Base-by-base conservation (phyloP, 2,329 filamentous ascomycete species). In the Phialocephala subalpina region DNA sequence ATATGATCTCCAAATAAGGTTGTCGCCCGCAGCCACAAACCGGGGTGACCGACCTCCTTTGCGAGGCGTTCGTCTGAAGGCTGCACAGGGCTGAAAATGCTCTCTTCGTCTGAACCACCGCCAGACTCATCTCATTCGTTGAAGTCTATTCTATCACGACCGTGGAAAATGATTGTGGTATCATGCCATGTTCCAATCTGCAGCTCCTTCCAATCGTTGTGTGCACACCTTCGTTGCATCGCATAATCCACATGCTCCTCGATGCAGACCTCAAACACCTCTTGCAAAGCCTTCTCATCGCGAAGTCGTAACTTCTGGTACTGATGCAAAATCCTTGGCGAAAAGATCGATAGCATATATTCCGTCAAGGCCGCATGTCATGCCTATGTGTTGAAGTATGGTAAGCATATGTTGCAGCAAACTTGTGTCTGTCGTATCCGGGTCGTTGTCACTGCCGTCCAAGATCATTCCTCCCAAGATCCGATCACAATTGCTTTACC, bases 401-500 rank as follows among this genome's bases (percentile, higher is more conserved):
- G 53, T 63, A 63, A 63, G 53, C 29, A 29, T 20, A 22, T 22
- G 18, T 38, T 27, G 3, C 33, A 22, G 33, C 27, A 38, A 38
- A 18, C 6, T 38, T 22, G 22, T n/a, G 2, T 57, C 52, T 22
- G 5, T 6, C 29, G 9, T 2, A 12, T 35, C 52, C 18, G 18
- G 33, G 7, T n/a, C n/a, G 27, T 56, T 57, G n/a, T 22, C 36
- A 16, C 12, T 36, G 40, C 35, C 7, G 33, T 42, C 22, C 4
- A 11, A 2, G 14, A 27, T 65, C 22, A 65, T 27, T 56, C 38
- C 25, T 65, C 63, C 63, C 71, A 81, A 6, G 83, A 84, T 59
- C 86, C 84, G 77, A 91, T 89, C 49, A 91, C 82, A 62, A 93
- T 82, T 62, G 90, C 89, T 78, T 90, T 92, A 78, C 88, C 88